Evolutionary conservation across 1,284 basidiomycete species (phyloP), one percentile per base, ranked within the genome.

Genomic region (Trichosporon asahii): DNA sequence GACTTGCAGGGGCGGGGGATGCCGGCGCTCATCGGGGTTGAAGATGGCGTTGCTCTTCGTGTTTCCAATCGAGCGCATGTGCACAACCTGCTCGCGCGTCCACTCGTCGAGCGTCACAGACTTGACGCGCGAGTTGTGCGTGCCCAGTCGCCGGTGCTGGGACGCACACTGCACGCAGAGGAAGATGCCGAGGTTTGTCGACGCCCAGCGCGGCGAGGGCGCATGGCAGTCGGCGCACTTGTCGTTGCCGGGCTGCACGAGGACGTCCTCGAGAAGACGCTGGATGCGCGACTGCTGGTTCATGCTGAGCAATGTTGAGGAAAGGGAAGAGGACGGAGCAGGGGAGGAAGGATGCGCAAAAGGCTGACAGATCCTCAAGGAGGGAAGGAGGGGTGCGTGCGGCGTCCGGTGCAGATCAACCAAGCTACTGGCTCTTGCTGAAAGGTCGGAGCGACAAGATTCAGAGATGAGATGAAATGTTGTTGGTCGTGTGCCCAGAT

Each of bases 91-190:
- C 25, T 83, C 82, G 35, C 82, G 76, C 5, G 81, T 77, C 83
- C 83, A 84, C 25, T 78, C 78, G 72, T 83, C 82, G n/a, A 82
- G 75, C 2, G 82, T 83, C 31, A 82, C 78, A 14, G 79, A 81
- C 73, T 83, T 84, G 78, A 84, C 81, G 71, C 83, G 75, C 9
- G 79, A 81, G n/a, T 71, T 74, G 66, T 84, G 83, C 5, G 83
- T 84, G 18, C 83, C 83, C 69, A 84, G 70, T 70, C 82, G 81
- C 6, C 83, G 76, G 68, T 84, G 83, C 5, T 82, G 73, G 3
- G 76, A 78, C 0, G 82, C 82, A 65, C 80, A 82, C 8, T 73
- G 68, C 7, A 80, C 78, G 40, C 81, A 82, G 40, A 83, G 75
- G 70, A 79, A 81, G 27, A 80, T 79, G 60, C 82, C 81, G 15